Conservation (phyloP, 257 asterid species). For the Linderniella brevidens region DNA sequence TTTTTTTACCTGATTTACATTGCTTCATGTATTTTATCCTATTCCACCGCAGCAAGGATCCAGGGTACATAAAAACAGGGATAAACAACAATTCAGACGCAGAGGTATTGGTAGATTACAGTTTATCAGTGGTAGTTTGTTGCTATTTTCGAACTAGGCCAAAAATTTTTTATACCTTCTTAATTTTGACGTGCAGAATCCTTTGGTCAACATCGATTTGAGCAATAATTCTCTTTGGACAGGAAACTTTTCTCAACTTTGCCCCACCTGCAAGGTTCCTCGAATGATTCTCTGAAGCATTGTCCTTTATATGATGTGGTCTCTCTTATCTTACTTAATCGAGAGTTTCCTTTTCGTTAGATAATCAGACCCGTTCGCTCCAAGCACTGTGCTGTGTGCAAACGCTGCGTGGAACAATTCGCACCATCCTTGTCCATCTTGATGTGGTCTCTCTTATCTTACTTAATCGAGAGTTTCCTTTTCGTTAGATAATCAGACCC, state of each 20-base stretch:
- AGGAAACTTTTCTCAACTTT: slow-evolving; percentile 95
- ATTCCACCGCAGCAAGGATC: slow-evolving; percentile 68
- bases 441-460: too few species aligned
- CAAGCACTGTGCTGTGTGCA: slow-evolving; percentile 87
- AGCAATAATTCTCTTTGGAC: slow-evolving; percentile 48
- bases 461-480: too few species aligned
- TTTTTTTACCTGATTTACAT: not conserved
- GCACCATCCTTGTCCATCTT: slow-evolving; percentile 99
- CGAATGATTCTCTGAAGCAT: slow-evolving; percentile 8
- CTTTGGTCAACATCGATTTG: slow-evolving; percentile 58
- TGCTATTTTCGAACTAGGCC: too few species aligned
- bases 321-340: too few species aligned
- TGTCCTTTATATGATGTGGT: slow-evolving; percentile 7
- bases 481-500: slow-evolving; percentile 68
- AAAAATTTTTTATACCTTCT: too few species aligned
- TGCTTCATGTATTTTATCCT: slow-evolving; percentile 15
- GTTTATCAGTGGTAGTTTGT: slow-evolving; percentile 3
- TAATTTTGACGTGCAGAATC: slow-evolving; percentile 36
- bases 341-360: slow-evolving; percentile 15
- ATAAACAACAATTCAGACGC: slow-evolving; percentile 29
- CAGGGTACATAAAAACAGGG: slow-evolving; percentile 52
- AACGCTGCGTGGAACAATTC: slow-evolving; percentile 91
- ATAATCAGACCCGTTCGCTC: slow-evolving; percentile 92
- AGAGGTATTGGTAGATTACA: slow-evolving; percentile 32
- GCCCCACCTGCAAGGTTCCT: slow-evolving; percentile 98